These are phyloP conservation scores for Phaffomyces thermotolerans DNA, from an alignment of 805 yeast species.

Conservation along the genomic window DNA sequence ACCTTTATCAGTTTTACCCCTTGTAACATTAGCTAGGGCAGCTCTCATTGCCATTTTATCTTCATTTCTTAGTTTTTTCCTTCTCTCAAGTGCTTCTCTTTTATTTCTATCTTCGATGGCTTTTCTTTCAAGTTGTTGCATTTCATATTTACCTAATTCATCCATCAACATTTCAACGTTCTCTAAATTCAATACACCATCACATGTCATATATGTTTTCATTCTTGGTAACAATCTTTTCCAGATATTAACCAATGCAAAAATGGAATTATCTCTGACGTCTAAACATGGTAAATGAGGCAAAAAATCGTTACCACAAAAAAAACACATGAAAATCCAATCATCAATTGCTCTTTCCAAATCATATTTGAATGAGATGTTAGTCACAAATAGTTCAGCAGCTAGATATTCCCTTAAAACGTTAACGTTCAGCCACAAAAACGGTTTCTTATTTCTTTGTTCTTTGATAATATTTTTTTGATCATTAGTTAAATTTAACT, in stretches of 20 bases:
- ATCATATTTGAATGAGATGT: conserved; percentile 69
- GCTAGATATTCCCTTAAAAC: conserved; percentile 83
- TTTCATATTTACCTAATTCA: conserved; percentile 66
- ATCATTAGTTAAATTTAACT: conserved; percentile 52
- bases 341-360: conserved; percentile 95
- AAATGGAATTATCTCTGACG: conserved; percentile 92
- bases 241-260: conserved; percentile 76
- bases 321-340: conserved; percentile 98
- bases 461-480: conserved; percentile 33
- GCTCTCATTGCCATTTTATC: conserved; percentile 27
- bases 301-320: conserved; percentile 95
- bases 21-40: conserved; percentile 34
- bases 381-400: conserved; percentile 68
- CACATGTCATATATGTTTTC: conserved; percentile 80
- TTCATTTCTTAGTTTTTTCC: conserved; percentile 42
- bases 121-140: conserved; percentile 62
- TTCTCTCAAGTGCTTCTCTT: conserved; percentile 55
- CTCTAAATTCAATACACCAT: conserved; percentile 71
- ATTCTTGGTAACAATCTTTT: conserved; percentile 58
- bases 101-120: conserved; percentile 65
- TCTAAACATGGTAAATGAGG: conserved; percentile 94
- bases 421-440: conserved; percentile 87
- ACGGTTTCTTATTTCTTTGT: conserved; percentile 58
- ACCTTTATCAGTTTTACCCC: conserved; percentile 63
- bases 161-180: conserved; percentile 68